phyloP scores from a whole-genome alignment of 73 alveolate species.

The Paramecium pentaurelia region DNA sequence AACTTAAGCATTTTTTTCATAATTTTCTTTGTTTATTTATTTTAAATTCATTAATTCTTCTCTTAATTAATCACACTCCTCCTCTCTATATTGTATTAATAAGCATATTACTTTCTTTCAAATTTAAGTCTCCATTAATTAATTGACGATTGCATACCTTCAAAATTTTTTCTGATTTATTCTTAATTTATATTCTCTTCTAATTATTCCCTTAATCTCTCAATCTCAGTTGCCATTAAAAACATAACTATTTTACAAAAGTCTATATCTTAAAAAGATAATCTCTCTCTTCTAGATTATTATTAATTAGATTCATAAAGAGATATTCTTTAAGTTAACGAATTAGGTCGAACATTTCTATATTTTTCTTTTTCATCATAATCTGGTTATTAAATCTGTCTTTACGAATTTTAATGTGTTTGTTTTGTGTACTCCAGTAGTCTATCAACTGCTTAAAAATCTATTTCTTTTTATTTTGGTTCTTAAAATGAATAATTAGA shows the following conservation, averaged over 20 bases:
- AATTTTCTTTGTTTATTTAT: not conserved
- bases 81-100: not conserved
- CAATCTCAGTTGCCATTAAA: constrained; percentile 20
- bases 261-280: not conserved
- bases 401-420: not conserved
- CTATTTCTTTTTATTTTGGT: not conserved
- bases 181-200: not conserved
- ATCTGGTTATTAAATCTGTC: not conserved
- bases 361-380: not conserved
- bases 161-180: not conserved
- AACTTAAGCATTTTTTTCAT: not conserved
- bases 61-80: not conserved
- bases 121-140: constrained; percentile 29
- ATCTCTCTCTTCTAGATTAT: not conserved
- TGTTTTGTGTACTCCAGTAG: not conserved
- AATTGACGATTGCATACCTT: constrained; percentile 31
- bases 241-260: constrained; percentile 20
- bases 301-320: not conserved
- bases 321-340: not conserved
- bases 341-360: not conserved
- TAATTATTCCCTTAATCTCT: not conserved
- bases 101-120: not conserved
- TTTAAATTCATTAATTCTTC: not conserved
- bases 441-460: not conserved
- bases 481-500: not conserved